A percentile compares a stretch with the other conserved stretches of the same genome.
Evolutionary conservation across 805 yeast genomes (phyloP).

Genomic region (Schwanniomyces sp.): DNA sequence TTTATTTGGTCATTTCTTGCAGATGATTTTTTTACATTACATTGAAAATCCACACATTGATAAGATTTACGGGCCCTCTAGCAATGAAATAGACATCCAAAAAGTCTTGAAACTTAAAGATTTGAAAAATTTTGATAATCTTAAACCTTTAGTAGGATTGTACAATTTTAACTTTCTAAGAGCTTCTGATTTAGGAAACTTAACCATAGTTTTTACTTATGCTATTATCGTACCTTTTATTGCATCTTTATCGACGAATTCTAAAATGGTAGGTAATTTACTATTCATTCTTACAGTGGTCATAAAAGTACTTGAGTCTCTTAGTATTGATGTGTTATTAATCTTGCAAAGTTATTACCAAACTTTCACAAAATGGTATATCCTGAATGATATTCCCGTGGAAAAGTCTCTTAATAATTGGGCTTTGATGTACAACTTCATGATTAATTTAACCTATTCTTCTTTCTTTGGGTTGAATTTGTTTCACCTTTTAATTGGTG

Average conservation of each 20-base stretch:
- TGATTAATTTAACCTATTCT: constrained; percentile 54
- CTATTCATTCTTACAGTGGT: constrained; percentile 41
- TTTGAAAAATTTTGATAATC: constrained; percentile 42
- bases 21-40: constrained; percentile 68
- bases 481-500: constrained; percentile 18
- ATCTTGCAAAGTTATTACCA: constrained; percentile 59
- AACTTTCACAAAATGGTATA: constrained; percentile 62
- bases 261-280: constrained; percentile 16
- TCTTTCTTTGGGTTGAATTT: constrained; percentile 47
- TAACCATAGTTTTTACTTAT: constrained; percentile 41
- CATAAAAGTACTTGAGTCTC: constrained; percentile 51
- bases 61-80: constrained; percentile 63
- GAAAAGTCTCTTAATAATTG: constrained; percentile 70
- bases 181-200: constrained; percentile 58
- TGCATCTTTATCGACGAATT: constrained; percentile 22
- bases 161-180: constrained; percentile 64
- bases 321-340: constrained; percentile 51
- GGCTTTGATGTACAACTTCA: constrained; percentile 61
- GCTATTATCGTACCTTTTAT: constrained; percentile 43
- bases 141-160: constrained; percentile 57
- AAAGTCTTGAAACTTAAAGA: constrained; percentile 47
- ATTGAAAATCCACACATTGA: constrained; percentile 89
- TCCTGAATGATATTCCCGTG: constrained; percentile 63
- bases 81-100: constrained; percentile 35
- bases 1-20: constrained; percentile 71